A percentile compares a stretch with the other conserved stretches of the same genome.
Conservation (phyloP, 2,329 filamentous ascomycete genomes). For the Cladobotryum protrusum region DNA sequence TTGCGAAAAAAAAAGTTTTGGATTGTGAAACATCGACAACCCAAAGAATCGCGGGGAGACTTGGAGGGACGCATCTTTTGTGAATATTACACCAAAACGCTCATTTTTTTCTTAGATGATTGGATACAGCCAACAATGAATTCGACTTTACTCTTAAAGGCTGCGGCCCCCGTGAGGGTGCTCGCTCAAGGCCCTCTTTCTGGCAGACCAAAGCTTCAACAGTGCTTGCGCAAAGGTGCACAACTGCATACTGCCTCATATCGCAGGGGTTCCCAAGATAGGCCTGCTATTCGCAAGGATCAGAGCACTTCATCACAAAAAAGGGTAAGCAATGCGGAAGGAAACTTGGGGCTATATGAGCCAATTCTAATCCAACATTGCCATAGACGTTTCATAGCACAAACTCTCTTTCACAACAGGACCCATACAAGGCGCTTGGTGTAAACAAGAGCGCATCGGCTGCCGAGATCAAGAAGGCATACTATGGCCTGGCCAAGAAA, state of each 20-base stretch:
- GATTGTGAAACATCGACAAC: too few species aligned
- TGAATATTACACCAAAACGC: too few species aligned
- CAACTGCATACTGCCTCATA: slow-evolving; percentile 28
- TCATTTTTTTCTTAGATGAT: too few species aligned
- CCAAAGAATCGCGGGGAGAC: too few species aligned
- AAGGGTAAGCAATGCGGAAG: slow-evolving; percentile 22
- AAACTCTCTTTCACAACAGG: slow-evolving; percentile 49
- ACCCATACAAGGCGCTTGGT: slow-evolving; percentile 84
- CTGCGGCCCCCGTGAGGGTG: slow-evolving; percentile 39
- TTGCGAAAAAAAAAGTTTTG: too few species aligned
- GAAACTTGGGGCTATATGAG: slow-evolving; percentile 3
- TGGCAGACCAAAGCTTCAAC: slow-evolving; percentile 33
- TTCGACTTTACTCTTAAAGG: slow-evolving; percentile 41
- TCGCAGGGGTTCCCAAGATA: slow-evolving; percentile 15
- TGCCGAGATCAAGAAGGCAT: slow-evolving; percentile 93
- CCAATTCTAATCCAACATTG: not conserved
- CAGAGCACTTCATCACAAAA: slow-evolving; percentile 15
- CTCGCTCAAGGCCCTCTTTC: slow-evolving; percentile 38
- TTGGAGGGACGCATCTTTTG: too few species aligned
- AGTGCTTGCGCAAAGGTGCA: slow-evolving; percentile 33
- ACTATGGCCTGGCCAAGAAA: slow-evolving; percentile 96
- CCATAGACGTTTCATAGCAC: slow-evolving; percentile 57
- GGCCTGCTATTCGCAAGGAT: slow-evolving; percentile 15
- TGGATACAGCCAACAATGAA: slow-evolving; percentile 34
- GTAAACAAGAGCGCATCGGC: slow-evolving; percentile 75